Conservation (phyloP, 805 yeast genomes). For the Starmerella ratchasimensis region DNA sequence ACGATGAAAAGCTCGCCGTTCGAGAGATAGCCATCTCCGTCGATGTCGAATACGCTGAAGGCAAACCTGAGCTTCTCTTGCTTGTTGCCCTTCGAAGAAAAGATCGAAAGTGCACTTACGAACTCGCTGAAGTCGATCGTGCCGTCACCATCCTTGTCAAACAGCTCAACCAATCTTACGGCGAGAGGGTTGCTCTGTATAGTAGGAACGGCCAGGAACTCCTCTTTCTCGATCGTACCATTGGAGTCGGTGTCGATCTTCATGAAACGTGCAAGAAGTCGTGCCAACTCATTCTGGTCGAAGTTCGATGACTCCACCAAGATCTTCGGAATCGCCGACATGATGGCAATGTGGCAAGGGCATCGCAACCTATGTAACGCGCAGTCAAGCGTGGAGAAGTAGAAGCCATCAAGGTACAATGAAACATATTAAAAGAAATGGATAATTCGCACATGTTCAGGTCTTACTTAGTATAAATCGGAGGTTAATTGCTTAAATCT, state of each 20-base stretch:
- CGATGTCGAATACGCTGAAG: constrained; percentile 88
- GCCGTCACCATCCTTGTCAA: constrained; percentile 86
- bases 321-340: constrained; percentile 17
- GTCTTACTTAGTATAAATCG: too few species aligned
- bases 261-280: constrained; percentile 85
- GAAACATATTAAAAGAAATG: too few species aligned
- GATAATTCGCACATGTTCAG: too few species aligned
- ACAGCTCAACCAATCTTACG: constrained; percentile 76
- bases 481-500: too few species aligned
- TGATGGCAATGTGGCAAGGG: too few species aligned
- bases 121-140: constrained; percentile 93
- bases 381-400: too few species aligned
- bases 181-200: constrained; percentile 84
- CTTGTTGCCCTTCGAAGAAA: constrained; percentile 67
- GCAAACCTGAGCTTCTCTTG: constrained; percentile 80
- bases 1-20: constrained; percentile 91
- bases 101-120: constrained; percentile 71
- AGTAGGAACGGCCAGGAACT: constrained; percentile 86
- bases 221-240: constrained; percentile 82
- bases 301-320: constrained; percentile 30
- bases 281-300: constrained; percentile 80
- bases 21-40: constrained; percentile 85
- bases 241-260: constrained; percentile 85
- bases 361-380: too few species aligned
- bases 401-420: too few species aligned